Percentiles rank a stretch among this genome's conserved stretches.
phyloP scores from a whole-genome alignment of 169 alveolate species.

The Blepharisma undulans region DNA sequence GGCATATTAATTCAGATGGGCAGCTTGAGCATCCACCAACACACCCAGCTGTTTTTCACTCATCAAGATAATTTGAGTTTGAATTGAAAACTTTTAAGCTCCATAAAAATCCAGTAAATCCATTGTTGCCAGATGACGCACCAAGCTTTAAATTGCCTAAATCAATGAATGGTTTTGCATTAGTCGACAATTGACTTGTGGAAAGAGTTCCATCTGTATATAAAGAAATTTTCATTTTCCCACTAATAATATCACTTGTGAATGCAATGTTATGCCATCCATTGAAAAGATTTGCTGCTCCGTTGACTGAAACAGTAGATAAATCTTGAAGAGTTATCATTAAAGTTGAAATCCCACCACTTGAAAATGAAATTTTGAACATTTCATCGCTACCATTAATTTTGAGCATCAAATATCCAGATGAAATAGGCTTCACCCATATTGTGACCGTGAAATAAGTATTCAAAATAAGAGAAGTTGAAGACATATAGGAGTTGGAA shows the following conservation, averaged over 20 bases:
- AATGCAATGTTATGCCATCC: background rate
- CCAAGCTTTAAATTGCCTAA: background rate
- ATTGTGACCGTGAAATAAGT: background rate
- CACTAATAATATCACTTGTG: background rate
- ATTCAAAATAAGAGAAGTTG: background rate
- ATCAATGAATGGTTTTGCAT: background rate
- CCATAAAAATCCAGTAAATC: background rate
- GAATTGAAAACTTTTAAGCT: background rate
- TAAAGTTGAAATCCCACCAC: background rate
- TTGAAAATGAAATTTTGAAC: background rate
- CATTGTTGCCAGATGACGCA: background rate
- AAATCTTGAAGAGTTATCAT: background rate
- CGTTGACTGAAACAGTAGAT: background rate
- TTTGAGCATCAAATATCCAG: background rate
- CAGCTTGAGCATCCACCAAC: background rate
- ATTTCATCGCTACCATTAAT: background rate
- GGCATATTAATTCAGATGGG: background rate
- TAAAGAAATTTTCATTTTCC: background rate
- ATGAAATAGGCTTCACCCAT: background rate
- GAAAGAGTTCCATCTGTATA: background rate
- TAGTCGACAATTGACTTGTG: background rate
- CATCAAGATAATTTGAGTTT: background rate
- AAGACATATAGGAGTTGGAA: background rate
- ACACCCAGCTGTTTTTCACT: background rate
- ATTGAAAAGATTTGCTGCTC: background rate